A percentile compares a stretch with the other conserved stretches of the same genome.
These are phyloP conservation scores for Rhododendron kiyosumense DNA, from an alignment of 148 eudicot species.

Conservation along the genomic window DNA sequence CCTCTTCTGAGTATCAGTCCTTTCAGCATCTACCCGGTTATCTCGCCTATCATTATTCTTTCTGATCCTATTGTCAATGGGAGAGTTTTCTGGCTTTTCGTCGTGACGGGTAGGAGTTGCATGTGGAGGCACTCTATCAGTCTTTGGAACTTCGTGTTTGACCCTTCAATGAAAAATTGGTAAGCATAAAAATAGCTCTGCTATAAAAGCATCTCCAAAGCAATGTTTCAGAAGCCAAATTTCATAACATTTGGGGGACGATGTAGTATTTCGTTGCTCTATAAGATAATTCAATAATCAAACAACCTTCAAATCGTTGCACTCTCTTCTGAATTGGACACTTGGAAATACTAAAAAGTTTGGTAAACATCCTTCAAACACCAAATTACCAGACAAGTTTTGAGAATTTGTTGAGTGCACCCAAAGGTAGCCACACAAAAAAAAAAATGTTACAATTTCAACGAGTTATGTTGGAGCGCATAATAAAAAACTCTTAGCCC, in stretches of 20 bases:
- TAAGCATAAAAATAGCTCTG: background rate
- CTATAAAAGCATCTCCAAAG: background rate
- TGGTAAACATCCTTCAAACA: background rate
- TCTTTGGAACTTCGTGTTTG: slow-evolving; percentile 35
- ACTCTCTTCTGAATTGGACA: background rate
- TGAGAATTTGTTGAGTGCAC: background rate
- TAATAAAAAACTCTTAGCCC: background rate
- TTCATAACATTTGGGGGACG: background rate
- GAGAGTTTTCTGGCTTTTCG: slow-evolving; percentile 35
- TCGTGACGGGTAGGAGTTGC: slow-evolving; percentile 31
- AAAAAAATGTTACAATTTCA: background rate
- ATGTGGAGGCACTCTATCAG: slow-evolving; percentile 30
- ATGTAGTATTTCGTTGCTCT: background rate
- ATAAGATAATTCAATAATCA: background rate
- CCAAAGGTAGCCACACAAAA: background rate
- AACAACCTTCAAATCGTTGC: background rate
- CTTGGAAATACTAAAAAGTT: background rate
- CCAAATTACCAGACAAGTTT: background rate
- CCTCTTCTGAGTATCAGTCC: slow-evolving; percentile 51
- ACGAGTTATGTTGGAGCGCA: background rate
- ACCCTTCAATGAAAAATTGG: slow-evolving; percentile 36
- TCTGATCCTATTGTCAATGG: slow-evolving; percentile 40
- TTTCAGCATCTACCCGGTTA: slow-evolving; percentile 39
- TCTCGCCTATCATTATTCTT: slow-evolving; percentile 50
- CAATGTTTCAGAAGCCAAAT: background rate